Percentiles rank a stretch among this genome's conserved stretches.
These are phyloP conservation scores for Pugionium dolabratum DNA, from an alignment of 345 rosid species.

Conservation along the genomic window DNA sequence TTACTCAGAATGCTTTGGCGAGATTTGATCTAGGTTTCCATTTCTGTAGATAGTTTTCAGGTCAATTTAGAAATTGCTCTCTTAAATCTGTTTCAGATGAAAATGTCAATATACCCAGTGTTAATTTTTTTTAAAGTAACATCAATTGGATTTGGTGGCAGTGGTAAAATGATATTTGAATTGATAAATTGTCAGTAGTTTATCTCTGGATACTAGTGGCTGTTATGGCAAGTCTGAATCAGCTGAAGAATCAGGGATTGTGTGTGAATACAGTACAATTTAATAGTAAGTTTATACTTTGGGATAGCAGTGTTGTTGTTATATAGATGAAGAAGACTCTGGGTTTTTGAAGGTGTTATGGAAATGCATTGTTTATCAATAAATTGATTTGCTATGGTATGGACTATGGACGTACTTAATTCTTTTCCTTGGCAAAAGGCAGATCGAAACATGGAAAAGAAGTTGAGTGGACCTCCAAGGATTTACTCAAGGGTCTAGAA, in stretches of 20 bases:
- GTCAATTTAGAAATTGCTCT: conserved; percentile 4
- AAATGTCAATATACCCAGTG: background rate
- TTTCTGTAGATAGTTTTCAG: background rate
- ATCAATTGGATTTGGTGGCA: conserved; percentile 3
- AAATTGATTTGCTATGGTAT: conserved; percentile 36
- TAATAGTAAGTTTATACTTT: conserved; percentile 1
- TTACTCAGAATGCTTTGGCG: conserved; percentile 7
- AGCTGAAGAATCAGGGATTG: background rate
- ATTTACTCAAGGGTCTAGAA: conserved; percentile 80
- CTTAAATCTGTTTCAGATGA: conserved; percentile 7
- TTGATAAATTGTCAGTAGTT: background rate
- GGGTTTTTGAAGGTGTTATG: conserved; percentile 5
- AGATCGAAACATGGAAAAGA: conserved; percentile 98
- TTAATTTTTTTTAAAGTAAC: background rate
- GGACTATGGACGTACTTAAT: conserved; percentile 47
- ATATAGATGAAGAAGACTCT: background rate
- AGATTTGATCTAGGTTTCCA: conserved; percentile 32
- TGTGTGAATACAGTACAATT: background rate
- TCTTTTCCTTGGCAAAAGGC: conserved; percentile 87
- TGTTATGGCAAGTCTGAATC: conserved; percentile 2
- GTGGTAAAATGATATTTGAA: background rate
- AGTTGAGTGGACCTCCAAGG: conserved; percentile 95
- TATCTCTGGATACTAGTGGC: conserved; percentile 7
- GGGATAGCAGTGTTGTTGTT: conserved; percentile 6
- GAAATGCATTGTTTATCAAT: background rate